Evolutionary conservation across 23 red algal species (phyloP).

Genomic region (Gracilariopsis chorda): DNA sequence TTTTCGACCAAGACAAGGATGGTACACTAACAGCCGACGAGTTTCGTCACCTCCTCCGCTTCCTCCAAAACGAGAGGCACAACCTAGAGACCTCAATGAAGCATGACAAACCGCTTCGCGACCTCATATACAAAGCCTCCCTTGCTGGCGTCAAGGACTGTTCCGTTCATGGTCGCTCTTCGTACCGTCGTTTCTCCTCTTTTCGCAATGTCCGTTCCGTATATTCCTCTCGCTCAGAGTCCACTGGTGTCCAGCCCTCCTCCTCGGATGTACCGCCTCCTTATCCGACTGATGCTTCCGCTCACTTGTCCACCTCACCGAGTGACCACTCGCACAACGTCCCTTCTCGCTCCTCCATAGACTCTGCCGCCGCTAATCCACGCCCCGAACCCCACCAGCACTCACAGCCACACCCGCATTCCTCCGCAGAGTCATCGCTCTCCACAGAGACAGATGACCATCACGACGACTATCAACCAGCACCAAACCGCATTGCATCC

Average conservation of each 20-base stretch:
- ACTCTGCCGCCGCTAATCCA: neutral
- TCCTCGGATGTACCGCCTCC: neutral
- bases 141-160: slow-evolving; percentile 70
- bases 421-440: neutral
- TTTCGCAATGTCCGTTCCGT: slow-evolving; percentile 69
- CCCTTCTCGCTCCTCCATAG: neutral
- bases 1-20: slow-evolving; percentile 74
- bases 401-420: neutral
- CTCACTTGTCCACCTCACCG: neutral
- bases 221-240: neutral
- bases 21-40: slow-evolving; percentile 58
- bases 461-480: neutral
- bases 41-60: slow-evolving; percentile 65
- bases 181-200: slow-evolving; percentile 70
- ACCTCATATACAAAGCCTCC: slow-evolving; percentile 57
- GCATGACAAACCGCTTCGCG: slow-evolving; percentile 64
- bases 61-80: slow-evolving; percentile 65
- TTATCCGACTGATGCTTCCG: neutral
- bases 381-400: neutral
- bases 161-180: slow-evolving; percentile 59
- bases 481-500: neutral
- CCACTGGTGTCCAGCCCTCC: neutral
- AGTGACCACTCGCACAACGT: slow-evolving; percentile 1
- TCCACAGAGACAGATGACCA: slow-evolving; percentile 34
- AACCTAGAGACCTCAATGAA: slow-evolving; percentile 53